phyloP scores from a whole-genome alignment of 768 basidiomycete species.

The Boletellus emodensis region DNA sequence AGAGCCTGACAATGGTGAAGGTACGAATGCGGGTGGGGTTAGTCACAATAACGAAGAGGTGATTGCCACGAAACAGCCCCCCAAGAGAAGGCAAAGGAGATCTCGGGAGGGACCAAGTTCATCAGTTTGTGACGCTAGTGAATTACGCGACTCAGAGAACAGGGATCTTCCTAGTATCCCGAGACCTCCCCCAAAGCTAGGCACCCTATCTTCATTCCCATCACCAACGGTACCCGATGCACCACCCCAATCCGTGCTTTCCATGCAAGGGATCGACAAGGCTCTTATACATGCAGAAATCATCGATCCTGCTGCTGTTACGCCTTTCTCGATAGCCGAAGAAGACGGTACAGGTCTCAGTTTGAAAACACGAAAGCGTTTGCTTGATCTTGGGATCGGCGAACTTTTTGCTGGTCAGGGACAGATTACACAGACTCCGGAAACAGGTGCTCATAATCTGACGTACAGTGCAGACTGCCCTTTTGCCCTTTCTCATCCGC shows the following conservation, averaged over 20 bases:
- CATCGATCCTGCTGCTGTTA: slow-evolving; percentile 50
- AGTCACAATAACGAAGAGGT: slow-evolving; percentile 10
- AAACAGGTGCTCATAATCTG: slow-evolving; percentile 13
- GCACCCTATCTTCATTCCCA: slow-evolving; percentile 65
- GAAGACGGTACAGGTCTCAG: slow-evolving; percentile 50
- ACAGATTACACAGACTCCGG: slow-evolving; percentile 3
- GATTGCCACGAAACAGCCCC: slow-evolving; percentile 22
- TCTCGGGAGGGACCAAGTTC: slow-evolving; percentile 21
- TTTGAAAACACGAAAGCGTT: slow-evolving; percentile 53
- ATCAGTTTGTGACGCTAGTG: slow-evolving; percentile 2
- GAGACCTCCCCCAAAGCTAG: slow-evolving; percentile 14
- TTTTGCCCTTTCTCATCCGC: slow-evolving; percentile 78
- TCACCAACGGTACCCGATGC: slow-evolving; percentile 60
- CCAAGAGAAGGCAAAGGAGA: slow-evolving; percentile 45
- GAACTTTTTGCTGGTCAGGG: slow-evolving; percentile 83
- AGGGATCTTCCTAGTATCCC: not conserved
- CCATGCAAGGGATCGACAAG: slow-evolving; percentile 74
- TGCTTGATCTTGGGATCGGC: slow-evolving; percentile 75
- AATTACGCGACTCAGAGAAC: not conserved
- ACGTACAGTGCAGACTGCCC: slow-evolving; percentile 75
- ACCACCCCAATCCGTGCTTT: slow-evolving; percentile 67
- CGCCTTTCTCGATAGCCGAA: slow-evolving; percentile 40
- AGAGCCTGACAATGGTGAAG: slow-evolving; percentile 11
- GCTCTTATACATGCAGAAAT: slow-evolving; percentile 67
- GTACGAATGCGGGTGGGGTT: slow-evolving; percentile 17